Evolutionary conservation across 1,139 yeast genomes (phyloP), one percentile per base, ranked within the genome.

Genomic region (Protomyces inouyei): DNA sequence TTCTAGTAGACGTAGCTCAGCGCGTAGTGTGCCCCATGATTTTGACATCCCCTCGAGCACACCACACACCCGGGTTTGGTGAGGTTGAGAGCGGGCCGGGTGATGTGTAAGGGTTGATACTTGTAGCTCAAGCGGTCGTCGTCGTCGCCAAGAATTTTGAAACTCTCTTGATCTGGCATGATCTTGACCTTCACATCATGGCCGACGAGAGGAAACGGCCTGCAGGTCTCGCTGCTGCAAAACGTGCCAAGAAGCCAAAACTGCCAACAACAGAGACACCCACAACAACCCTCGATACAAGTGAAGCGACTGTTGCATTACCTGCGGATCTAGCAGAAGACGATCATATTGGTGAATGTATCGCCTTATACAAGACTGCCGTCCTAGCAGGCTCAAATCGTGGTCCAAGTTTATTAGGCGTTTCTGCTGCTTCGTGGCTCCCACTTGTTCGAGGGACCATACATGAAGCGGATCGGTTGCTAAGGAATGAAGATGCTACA

Each of bases 381-480:
- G 52, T 65, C 10, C 65, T 40, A 14, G 51, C n/a, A 52, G 48
- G 48, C 6, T 16, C 23, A 10, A 43, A 43, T 43, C 48, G 48
- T n/a, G 48, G 48, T 5, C 48, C 48, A 1, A 43, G 48, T 3
- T 67, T 38, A 18, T 45, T 51, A 21, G 61, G 48, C 43, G 67
- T 60, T 56, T 16, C 60, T n/a, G 18, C 53, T 18, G 52, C 36
- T 16, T 51, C 67, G 10, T 65, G 65, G 36, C 73, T 71, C 6
- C 70, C 71, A 25, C 65, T 90, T 51, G 77, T 91, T 61, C 88
- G 91, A 71, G 98, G 97, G 36, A 82, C 93, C 3, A 83, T 93
- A 23, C 97, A 93, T 72, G 98, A 93, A 74, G 88, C 97, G 76
- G 97, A 92, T 72, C 77, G 96, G 56, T 74, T 90, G 52, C 78